phyloP scores from a whole-genome alignment of 441 rosid species.

The Theobroma grandiflorum region DNA sequence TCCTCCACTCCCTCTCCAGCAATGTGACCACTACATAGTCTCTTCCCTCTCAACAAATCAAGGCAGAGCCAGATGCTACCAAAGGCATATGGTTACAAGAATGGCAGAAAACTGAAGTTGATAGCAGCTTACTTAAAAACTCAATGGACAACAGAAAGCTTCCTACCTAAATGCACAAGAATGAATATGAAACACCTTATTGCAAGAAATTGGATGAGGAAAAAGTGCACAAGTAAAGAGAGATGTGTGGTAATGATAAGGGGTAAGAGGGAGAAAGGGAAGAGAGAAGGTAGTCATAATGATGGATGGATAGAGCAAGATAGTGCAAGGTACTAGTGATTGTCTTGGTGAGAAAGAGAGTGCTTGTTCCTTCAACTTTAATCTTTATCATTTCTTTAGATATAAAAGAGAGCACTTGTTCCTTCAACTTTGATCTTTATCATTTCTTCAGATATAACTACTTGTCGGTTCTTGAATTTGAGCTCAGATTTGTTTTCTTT shows the following conservation, averaged over 20 bases:
- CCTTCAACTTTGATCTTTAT: constrained; percentile 2
- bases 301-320: not conserved
- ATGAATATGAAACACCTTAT: not conserved
- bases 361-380: not conserved
- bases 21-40: not conserved
- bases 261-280: not conserved
- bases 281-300: not conserved
- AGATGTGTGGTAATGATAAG: not conserved
- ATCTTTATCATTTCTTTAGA: not conserved
- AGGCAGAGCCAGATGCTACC: not conserved
- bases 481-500: not conserved
- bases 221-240: not conserved
- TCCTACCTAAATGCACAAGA: not conserved
- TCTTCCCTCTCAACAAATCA: constrained; percentile 4
- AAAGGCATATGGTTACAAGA: not conserved
- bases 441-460: not conserved
- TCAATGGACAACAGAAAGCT: not conserved
- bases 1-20: not conserved
- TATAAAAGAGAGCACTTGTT: not conserved
- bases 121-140: not conserved
- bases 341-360: not conserved
- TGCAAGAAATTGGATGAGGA: not conserved
- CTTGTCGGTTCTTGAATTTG: not conserved
- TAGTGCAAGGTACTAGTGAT: not conserved
- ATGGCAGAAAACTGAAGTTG: not conserved